Conservation (phyloP, 441 rosid genomes). For the Pelargonium myrrhifolium region DNA sequence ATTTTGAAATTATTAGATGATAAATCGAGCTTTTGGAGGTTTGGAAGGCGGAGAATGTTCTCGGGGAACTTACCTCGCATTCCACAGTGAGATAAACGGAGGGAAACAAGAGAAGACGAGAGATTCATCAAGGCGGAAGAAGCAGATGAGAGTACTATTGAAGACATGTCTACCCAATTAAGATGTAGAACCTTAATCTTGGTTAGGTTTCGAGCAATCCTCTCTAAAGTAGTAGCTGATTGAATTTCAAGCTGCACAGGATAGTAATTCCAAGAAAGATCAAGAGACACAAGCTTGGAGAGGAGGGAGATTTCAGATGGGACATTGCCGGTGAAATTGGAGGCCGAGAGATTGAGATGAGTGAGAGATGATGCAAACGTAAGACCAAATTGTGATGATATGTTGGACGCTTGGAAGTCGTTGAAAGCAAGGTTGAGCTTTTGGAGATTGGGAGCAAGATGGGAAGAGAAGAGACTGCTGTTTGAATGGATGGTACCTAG, state of each 20-base stretch:
- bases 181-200: neutral
- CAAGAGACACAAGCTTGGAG: neutral
- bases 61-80: neutral
- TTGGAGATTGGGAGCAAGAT: neutral
- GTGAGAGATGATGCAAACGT: slow-evolving; percentile 9
- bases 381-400: slow-evolving; percentile 9
- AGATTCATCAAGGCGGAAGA: neutral
- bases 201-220: neutral
- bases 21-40: neutral
- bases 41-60: neutral
- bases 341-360: slow-evolving; percentile 3
- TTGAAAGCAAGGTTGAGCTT: slow-evolving; percentile 17
- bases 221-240: neutral
- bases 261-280: neutral
- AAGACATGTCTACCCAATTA: neutral
- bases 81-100: neutral
- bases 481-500: slow-evolving; percentile 17
- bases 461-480: slow-evolving; percentile 15
- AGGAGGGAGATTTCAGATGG: neutral
- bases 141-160: slow-evolving; percentile 2
- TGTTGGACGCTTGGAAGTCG: slow-evolving; percentile 11
- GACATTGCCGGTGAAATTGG: neutral
- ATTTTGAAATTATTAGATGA: neutral
- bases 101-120: neutral
- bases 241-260: neutral